A percentile compares a stretch with the other conserved stretches of the same genome.
These are phyloP conservation scores for Botryotinia convoluta DNA, from an alignment of 2,329 filamentous ascomycete species.

Conservation along the genomic window DNA sequence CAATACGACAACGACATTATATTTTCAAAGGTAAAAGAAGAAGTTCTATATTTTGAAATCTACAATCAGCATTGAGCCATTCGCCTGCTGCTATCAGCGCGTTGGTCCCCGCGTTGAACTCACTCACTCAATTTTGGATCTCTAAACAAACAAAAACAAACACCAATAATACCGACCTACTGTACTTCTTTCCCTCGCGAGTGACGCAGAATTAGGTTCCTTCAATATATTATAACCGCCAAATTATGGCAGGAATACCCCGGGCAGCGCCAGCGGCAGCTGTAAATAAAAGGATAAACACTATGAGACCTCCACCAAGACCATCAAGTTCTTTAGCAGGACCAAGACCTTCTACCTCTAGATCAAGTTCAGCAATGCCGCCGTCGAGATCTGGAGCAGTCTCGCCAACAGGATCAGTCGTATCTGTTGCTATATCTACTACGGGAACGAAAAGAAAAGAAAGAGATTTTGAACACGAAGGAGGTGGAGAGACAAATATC, in stretches of 20 bases:
- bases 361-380: conserved; percentile 45
- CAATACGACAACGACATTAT: not conserved
- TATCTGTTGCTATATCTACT: conserved; percentile 52
- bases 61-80: not conserved
- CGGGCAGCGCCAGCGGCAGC: conserved; percentile 47
- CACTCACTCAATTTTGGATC: not conserved
- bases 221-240: conserved; percentile 20
- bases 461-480: conserved; percentile 72
- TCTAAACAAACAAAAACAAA: conserved; percentile 9
- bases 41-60: not conserved
- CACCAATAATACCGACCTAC: not conserved
- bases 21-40: not conserved
- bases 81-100: not conserved
- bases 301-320: conserved; percentile 53
- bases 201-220: not conserved
- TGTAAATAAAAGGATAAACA: conserved; percentile 48
- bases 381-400: conserved; percentile 34
- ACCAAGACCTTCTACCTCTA: conserved; percentile 32
- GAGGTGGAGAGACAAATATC: conserved; percentile 87
- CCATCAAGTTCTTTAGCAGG: conserved; percentile 42
- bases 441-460: conserved; percentile 79
- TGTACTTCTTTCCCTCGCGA: not conserved
- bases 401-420: conserved; percentile 70
- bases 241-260: conserved; percentile 52
- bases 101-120: not conserved